A percentile compares a stretch with the other conserved stretches of the same genome.
Evolutionary conservation across 192 early-diverging fungal genomes (phyloP).

Genomic region (Coemansia aciculifera): DNA sequence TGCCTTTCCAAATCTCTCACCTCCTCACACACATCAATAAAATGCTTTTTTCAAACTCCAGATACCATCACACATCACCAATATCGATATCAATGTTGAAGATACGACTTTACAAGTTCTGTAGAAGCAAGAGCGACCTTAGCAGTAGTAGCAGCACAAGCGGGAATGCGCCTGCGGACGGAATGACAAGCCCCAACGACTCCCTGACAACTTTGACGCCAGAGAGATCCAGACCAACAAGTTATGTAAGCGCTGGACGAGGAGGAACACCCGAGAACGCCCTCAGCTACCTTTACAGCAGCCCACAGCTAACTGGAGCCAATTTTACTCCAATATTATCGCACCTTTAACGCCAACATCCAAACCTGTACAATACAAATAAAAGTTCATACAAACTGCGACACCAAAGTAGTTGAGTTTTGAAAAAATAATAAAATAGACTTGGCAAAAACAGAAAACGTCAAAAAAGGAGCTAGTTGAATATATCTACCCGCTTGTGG

Average conservation of each 20-base stretch:
- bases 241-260: neutral
- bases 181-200: neutral
- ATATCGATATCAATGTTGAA: neutral
- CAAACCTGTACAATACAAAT: neutral
- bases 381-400: neutral
- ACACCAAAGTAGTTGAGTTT: neutral
- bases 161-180: neutral
- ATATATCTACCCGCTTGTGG: conserved; percentile 70
- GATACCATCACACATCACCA: neutral
- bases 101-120: neutral
- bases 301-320: neutral
- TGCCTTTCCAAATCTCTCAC: neutral
- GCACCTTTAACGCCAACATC: neutral
- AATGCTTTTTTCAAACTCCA: neutral
- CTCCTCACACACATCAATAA: neutral
- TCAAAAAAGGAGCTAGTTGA: conserved; percentile 13
- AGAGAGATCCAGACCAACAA: neutral
- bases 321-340: neutral
- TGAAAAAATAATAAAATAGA: conserved; percentile 3
- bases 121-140: neutral
- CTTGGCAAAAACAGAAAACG: neutral
- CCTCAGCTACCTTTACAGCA: conserved; percentile 19
- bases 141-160: neutral
- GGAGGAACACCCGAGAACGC: neutral
- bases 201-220: neutral